Evolutionary conservation across 2,329 filamentous ascomycete genomes (phyloP).

Genomic region (Aspergillus transmontanensis): DNA sequence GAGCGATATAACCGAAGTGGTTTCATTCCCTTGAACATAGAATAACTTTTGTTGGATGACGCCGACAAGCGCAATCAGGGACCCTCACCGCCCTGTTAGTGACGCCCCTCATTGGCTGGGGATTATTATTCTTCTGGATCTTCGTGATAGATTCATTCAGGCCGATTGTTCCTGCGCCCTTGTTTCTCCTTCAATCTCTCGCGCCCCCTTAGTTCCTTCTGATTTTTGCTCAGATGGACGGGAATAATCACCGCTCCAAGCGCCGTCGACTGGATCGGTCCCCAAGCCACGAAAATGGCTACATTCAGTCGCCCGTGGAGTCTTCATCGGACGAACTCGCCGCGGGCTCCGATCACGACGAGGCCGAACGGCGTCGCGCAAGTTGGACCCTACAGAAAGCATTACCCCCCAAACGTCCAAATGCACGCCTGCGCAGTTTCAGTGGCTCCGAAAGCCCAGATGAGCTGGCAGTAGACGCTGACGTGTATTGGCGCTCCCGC

Average conservation of each 20-base stretch:
- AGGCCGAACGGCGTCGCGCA: constrained; percentile 37
- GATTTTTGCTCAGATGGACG: constrained; percentile 26
- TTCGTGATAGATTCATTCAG: constrained; percentile 6
- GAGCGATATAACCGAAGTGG: background rate
- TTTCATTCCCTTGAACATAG: background rate
- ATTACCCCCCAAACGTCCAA: constrained; percentile 32
- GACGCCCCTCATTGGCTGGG: constrained; percentile 3
- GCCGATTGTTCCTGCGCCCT: constrained; percentile 2
- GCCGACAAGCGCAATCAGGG: background rate
- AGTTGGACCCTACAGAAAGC: constrained; percentile 38
- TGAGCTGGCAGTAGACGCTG: constrained; percentile 44
- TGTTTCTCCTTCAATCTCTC: constrained; percentile 3
- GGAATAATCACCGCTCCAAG: constrained; percentile 28
- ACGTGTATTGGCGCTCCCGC: constrained; percentile 38
- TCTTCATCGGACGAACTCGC: constrained; percentile 46
- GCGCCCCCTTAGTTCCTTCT: background rate
- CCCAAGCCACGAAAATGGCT: constrained; percentile 17
- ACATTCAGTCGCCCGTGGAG: constrained; percentile 30
- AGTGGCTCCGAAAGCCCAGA: constrained; percentile 48
- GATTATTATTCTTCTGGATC: background rate
- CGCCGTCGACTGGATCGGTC: constrained; percentile 35
- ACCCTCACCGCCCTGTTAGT: background rate
- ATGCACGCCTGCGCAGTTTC: constrained; percentile 28
- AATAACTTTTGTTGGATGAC: background rate
- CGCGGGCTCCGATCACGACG: constrained; percentile 37